Evolutionary conservation across 257 asterid genomes (phyloP), one percentile per base, ranked within the genome.

Genomic region (Voacanga thouarsii): DNA sequence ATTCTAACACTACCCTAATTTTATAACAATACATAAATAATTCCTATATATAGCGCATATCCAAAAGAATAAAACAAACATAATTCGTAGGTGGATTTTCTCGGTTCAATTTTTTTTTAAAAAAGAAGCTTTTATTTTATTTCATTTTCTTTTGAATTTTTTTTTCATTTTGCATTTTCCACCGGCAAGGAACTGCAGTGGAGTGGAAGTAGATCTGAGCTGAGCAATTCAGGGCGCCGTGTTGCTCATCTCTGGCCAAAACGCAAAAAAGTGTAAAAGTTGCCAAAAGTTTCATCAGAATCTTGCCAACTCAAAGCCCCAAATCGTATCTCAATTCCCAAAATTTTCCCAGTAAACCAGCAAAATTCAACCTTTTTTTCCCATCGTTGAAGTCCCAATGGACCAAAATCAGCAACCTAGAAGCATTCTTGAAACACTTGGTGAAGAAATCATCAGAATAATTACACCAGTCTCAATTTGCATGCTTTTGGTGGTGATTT

Each of bases 401-500:
- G 97, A 91, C 74, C 87, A 84, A 84, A 80, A 77, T 78, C 77
- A 80, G 59, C 85, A 70, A 55, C 90, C 96, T 86, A 88, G 75
- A 85, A 83, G 81, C 84, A 76, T 96, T 73, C 89, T 96, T 39
- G 92, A 93, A 78, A 84, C 97, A 5, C 85, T 89, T 1, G 99
- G 99, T n/a, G 98, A 93, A 83, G 99, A 96, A 87, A 90, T 93
- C 83, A 71, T 93, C 75, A 84, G 99, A 83, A 93, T 96, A 75
- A 61, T 96, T 41, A 89, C 92, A 33, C 99, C 99, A 30, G 99
- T 96, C 45, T 96, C 99, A 47, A 89, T 96, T 61, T 96, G 99
- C 84, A 96, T 96, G 98, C 82, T 93, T 8, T 77, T 85, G 39
- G 99, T 95, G 33, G 97, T 95, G 30, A 82, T 91, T 68, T 92